Evolutionary conservation across 805 yeast species (phyloP).

Genomic region (Suhomyces sp.): DNA sequence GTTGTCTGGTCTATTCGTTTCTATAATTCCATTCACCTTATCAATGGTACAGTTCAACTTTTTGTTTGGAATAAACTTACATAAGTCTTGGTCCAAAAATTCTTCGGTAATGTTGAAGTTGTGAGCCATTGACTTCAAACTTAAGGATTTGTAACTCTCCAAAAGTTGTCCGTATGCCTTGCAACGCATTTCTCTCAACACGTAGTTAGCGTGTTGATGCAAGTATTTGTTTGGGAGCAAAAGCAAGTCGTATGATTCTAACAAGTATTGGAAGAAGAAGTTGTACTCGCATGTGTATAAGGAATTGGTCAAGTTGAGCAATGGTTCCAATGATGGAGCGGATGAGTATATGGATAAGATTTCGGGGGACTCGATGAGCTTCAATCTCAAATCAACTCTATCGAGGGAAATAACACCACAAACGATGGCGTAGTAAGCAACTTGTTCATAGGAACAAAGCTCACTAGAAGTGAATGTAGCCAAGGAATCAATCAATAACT

Average conservation of each 20-base stretch:
- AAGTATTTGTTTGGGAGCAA: slow-evolving; percentile 64
- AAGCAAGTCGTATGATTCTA: slow-evolving; percentile 73
- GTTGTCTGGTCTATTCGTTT: slow-evolving; percentile 94
- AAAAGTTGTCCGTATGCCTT: slow-evolving; percentile 91
- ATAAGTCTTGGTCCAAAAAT: slow-evolving; percentile 82
- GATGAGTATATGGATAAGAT: slow-evolving; percentile 75
- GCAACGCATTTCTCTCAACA: slow-evolving; percentile 89
- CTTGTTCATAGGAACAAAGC: slow-evolving; percentile 81
- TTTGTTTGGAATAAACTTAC: slow-evolving; percentile 89
- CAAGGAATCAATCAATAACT: slow-evolving; percentile 80
- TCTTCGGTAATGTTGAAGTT: slow-evolving; percentile 88
- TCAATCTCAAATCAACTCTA: slow-evolving; percentile 79
- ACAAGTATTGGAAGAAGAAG: slow-evolving; percentile 70
- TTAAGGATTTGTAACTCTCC: slow-evolving; percentile 90
- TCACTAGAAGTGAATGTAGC: slow-evolving; percentile 96
- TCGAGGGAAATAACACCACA: slow-evolving; percentile 84
- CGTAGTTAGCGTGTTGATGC: slow-evolving; percentile 75
- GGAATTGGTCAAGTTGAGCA: slow-evolving; percentile 79
- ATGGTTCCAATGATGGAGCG: slow-evolving; percentile 71
- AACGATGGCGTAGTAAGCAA: slow-evolving; percentile 83
- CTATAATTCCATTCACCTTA: slow-evolving; percentile 90
- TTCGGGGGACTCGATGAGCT: slow-evolving; percentile 92
- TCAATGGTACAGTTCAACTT: slow-evolving; percentile 95
- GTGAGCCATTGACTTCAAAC: slow-evolving; percentile 89
- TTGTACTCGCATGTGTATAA: slow-evolving; percentile 87